These are phyloP conservation scores for Remersonia thermophila DNA, from an alignment of 2,329 filamentous ascomycete species.

Conservation along the genomic window DNA sequence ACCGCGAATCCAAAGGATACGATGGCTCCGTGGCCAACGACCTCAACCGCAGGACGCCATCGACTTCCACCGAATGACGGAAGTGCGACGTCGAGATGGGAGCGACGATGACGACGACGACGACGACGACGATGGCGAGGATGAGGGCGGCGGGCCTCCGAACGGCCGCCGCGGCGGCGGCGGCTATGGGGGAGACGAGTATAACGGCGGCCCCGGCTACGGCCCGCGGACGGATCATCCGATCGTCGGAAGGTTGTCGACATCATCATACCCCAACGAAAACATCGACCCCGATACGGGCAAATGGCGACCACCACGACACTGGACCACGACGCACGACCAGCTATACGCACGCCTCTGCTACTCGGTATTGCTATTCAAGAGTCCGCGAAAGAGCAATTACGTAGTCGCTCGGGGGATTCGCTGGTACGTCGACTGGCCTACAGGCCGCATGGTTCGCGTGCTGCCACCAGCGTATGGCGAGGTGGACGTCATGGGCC, in stretches of 20 bases:
- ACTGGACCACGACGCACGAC: constrained; percentile 44
- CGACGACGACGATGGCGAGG: constrained; percentile 7
- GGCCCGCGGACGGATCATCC: constrained; percentile 13
- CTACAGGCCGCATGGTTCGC: constrained; percentile 40
- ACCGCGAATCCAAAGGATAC: constrained; percentile 42
- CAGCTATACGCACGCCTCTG: constrained; percentile 48
- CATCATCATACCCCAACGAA: constrained; percentile 33
- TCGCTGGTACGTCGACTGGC: constrained; percentile 49
- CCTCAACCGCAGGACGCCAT: constrained; percentile 17
- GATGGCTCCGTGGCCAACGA: constrained; percentile 33
- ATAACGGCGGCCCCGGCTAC: constrained; percentile 7
- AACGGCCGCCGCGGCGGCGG: no score
- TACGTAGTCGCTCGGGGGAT: constrained; percentile 45
- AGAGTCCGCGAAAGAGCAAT: constrained; percentile 45
- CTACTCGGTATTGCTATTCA: constrained; percentile 45
- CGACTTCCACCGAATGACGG: constrained; percentile 15
- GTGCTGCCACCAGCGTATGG: constrained; percentile 43
- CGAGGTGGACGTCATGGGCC: constrained; percentile 35
- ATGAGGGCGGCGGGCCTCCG: constrained; percentile 7
- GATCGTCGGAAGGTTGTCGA: constrained; percentile 29
- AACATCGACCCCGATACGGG: constrained; percentile 35
- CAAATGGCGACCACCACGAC: constrained; percentile 45
- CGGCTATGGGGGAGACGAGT: constrained; percentile 7
- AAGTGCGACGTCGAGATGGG: constrained; percentile 11
- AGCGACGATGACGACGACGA: constrained; percentile 9